Base-by-base conservation (phyloP, 768 basidiomycete genomes). In the Leucosporidium scottii region DNA sequence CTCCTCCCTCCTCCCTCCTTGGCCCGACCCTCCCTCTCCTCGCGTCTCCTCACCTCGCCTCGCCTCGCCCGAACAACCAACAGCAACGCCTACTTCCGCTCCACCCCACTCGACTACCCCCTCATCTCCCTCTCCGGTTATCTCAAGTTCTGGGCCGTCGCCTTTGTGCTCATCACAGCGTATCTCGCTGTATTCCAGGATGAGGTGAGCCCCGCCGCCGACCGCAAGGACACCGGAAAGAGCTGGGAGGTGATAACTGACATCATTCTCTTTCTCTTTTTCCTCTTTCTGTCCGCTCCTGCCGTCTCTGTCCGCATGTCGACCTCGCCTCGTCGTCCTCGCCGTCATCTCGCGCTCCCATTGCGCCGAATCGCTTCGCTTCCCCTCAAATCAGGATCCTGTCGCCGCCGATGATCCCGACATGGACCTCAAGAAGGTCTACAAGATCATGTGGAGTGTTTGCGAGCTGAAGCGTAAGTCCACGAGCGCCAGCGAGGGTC, bases 381-480 rank as follows among this genome's bases (percentile, higher is more conserved):
- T 31, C 9, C 18, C 60, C 25, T 9, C 47, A 23, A 44, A 59
- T 20, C 70, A 92, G 89, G 90, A 90, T 71, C 86, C 88, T 67
- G 89, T 91, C 13, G 79, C 83, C 0, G 82, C 82, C 15, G 87
- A 83, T 59, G 85, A 87, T 55, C 85, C 85, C 6, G 93, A 96
- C 74, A 88, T 98, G 86, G 93, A 90, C 74, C 86, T 98, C 55
- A 85, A 82, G 76, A 84, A 85, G 30, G 92, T 96, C 5, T 99
- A 99, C 79, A 87, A 86, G 76, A 91, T 90, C 39, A 97, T 99
- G 79, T 97, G 92, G 89, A 82, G 85, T 27, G 93, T 99, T 49
- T 89, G 91, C 80, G 87, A 90, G 77, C 81, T 99, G 36, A 86
- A 86, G 78, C 92, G 94, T 96, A 77, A 67, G 87, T 79, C 15